phyloP scores from a whole-genome alignment of 306 rosid genomes.

The Rosa persica region DNA sequence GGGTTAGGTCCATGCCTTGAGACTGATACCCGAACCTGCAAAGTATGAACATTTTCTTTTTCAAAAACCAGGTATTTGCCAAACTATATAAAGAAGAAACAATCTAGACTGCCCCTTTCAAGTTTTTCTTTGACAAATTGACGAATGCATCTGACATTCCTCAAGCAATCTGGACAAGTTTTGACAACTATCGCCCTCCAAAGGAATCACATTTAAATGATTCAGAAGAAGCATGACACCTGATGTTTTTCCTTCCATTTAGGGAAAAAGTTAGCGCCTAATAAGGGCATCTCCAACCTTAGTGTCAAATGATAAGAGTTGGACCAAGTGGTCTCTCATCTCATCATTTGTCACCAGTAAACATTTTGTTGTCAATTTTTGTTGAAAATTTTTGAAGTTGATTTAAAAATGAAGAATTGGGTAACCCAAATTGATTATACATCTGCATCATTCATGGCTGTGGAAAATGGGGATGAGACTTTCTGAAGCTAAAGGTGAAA shows the following conservation, averaged over 20 bases:
- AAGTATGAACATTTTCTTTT: conserved; percentile 5
- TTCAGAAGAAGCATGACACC: conserved; percentile 39
- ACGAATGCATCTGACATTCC: no score
- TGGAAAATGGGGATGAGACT: no score
- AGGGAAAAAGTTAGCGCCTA: conserved; percentile 80
- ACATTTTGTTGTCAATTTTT: conserved; percentile 14
- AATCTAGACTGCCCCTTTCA: no score
- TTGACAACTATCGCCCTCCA: neutral
- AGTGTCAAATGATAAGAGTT: conserved; percentile 35
- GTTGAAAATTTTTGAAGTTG: no score
- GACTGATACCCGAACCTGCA: conserved; percentile 65
- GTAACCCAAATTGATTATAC: no score
- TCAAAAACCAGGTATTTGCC: neutral
- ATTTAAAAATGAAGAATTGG: no score
- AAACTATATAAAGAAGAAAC: neutral
- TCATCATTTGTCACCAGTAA: conserved; percentile 84
- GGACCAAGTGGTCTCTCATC: conserved; percentile 97
- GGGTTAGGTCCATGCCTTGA: conserved; percentile 39
- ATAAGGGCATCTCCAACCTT: no score
- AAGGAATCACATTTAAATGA: neutral
- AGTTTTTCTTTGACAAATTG: no score
- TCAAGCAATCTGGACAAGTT: neutral
- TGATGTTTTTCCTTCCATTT: conserved; percentile 98
- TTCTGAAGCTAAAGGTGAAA: no score
- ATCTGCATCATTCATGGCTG: no score